A percentile compares a stretch with the other conserved stretches of the same genome.
These are phyloP conservation scores for Fusarium veterinarium DNA, from an alignment of 2,329 filamentous ascomycete species.

Conservation along the genomic window DNA sequence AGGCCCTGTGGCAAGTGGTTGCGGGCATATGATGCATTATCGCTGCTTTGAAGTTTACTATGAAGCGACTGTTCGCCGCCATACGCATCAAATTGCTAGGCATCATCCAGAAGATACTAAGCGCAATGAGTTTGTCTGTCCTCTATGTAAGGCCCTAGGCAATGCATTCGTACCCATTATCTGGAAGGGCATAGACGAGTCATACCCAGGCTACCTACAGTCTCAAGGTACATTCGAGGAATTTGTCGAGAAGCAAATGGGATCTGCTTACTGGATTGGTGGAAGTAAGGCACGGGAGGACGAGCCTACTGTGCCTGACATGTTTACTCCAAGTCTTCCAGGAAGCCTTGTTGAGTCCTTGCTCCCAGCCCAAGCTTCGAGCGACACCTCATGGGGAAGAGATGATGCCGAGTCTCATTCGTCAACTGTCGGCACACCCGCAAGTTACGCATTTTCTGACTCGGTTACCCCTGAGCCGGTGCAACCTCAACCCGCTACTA, in stretches of 20 bases:
- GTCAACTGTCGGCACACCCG: conserved; percentile 52
- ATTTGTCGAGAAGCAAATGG: conserved; percentile 73
- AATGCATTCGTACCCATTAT: conserved; percentile 95
- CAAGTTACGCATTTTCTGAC: conserved; percentile 57
- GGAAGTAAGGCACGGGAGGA: conserved; percentile 54
- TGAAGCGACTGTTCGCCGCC: conserved; percentile 83
- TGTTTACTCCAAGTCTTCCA: conserved; percentile 52
- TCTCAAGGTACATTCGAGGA: conserved; percentile 70
- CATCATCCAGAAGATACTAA: conserved; percentile 88
- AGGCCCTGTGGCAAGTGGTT: conserved; percentile 89
- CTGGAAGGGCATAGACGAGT: conserved; percentile 92
- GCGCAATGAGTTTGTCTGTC: conserved; percentile 92
- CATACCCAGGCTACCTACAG: conserved; percentile 79
- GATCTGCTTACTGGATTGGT: conserved; percentile 55
- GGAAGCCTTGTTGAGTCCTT: conserved; percentile 53
- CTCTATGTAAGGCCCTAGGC: conserved; percentile 94
- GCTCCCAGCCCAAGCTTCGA: conserved; percentile 52
- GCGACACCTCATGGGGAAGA: conserved; percentile 56
- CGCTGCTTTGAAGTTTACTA: conserved; percentile 94
- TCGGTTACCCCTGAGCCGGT: conserved; percentile 42
- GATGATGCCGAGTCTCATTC: conserved; percentile 51
- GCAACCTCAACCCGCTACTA: conserved; percentile 23
- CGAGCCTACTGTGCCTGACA: conserved; percentile 45
- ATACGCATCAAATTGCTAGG: conserved; percentile 91
- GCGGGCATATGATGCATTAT: conserved; percentile 99